Evolutionary conservation across 768 basidiomycete species (phyloP), one percentile per base, ranked within the genome.

Genomic region (Trametes coccinea): DNA sequence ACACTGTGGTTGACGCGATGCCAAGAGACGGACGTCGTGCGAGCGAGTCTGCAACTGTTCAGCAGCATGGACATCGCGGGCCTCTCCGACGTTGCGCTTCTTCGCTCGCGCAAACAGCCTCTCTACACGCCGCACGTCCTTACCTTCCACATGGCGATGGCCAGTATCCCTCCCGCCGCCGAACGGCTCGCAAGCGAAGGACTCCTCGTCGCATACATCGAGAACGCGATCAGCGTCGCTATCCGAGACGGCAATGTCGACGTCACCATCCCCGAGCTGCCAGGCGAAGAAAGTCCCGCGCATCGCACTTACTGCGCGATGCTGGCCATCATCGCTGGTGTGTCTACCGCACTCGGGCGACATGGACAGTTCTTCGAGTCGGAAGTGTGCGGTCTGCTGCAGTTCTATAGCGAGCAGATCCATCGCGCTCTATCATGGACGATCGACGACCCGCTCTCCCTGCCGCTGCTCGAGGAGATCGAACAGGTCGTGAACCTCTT

Each of bases 141-240:
- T 56, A 77, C 88, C 33, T 92, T 97, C 77, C 93, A 96, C 69
- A 89, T 94, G 79, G 84, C 91, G 0, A 75, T 97, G 17, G 92
- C 90, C 14, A 84, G 84, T 60, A 81, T 90, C 55, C 84, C 88
- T 0, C 80, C 84, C 1, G 87, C 92, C 0, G 93, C 95, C 0
- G 94, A 96, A 71, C 78, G 90, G 60, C 82, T 97, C 29, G 93
- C 93, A 4, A 87, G 88, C 66, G 92, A 90, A 64, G 93, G 93
- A 34, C 78, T 93, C 1, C 75, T 96, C 17, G 75, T 86, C 0
- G 90, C 93, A 0, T 95, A 96, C 71, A 88, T 87, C 70, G 91
- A 90, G 67, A 95, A 91, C 70, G 82, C 81, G 49, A 85, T 97
- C 69, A 91, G 86, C 53, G 75, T 82, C 16, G 84, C 86, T n/a